Conservation (phyloP, 495 filamentous ascomycete species). For the Penicillium angulare region DNA sequence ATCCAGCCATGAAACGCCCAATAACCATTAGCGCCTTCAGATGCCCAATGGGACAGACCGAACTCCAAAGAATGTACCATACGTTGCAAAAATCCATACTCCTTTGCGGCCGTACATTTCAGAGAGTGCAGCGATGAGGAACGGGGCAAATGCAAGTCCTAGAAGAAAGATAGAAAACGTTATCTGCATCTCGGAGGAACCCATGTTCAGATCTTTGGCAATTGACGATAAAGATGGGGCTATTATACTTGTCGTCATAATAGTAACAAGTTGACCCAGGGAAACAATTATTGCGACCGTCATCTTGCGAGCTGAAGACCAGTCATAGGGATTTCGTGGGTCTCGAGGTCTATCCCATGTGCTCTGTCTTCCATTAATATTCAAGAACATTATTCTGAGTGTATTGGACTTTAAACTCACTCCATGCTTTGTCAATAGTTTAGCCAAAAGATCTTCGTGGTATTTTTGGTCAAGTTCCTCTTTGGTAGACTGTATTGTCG, state of each 20-base stretch:
- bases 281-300: not conserved
- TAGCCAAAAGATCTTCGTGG: not conserved
- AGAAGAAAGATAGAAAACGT: not conserved
- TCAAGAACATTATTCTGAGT: too few species aligned
- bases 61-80: conserved; percentile 1
- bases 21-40: not conserved
- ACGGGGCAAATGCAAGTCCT: not conserved
- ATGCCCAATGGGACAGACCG: not conserved
- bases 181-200: not conserved
- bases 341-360: not conserved
- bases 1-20: not conserved
- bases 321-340: not conserved
- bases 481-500: not conserved
- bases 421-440: not conserved
- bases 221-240: not conserved
- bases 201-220: not conserved
- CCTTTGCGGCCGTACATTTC: not conserved
- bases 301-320: not conserved
- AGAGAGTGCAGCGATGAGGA: not conserved
- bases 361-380: not conserved
- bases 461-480: not conserved
- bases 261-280: not conserved
- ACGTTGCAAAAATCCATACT: not conserved
- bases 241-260: not conserved
- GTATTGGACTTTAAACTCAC: not conserved